Base-by-base conservation (phyloP, 2,329 filamentous ascomycete genomes). In the Penicillium sp. region DNA sequence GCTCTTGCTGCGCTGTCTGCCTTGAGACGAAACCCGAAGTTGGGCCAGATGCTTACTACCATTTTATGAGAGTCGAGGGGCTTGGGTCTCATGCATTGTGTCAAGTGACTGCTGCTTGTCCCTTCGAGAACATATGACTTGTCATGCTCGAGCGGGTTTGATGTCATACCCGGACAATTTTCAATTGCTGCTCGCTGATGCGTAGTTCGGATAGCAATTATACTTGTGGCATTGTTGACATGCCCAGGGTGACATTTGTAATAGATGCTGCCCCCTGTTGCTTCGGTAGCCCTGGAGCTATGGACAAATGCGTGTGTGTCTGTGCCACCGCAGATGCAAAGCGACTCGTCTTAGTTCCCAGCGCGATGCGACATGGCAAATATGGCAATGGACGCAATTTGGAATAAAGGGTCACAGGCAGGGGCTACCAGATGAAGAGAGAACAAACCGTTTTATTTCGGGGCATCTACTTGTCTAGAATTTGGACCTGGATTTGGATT, bases 81-180 rank as follows among this genome's bases (percentile, higher is more conserved):
- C 8, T 29, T 4, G 20, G 35, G 29, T 34, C 38, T 35, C 39
- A 50, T 50, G 45, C 45, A 37, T 43, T 11, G n/a, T 34, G 45
- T 43, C 52, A 54, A 44, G 18, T 50, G 45, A 43, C 46, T 42
- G 13, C 4, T 50, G 31, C 24, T 50, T 31, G 52, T 24, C 37
- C 24, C n/a, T 38, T 50, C 38, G 38, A 55, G 32, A 44, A 43
- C 38, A 31, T 54, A 42, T 54, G 51, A 54, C 44, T 42, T 35
- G 44, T 55, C 52, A 50, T 50, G 31, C 31, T 51, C 26, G 26
- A 44, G 49, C 3, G 38, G 37, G 18, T 34, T 34, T 5, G 24
- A 51, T 13, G 20, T 51, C 20, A 13, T 44, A 32, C 35, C 13
- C 14, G n/a, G 13, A 43, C 16, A 18, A 22, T 37, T 50, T 32